phyloP scores from a whole-genome alignment of 2,329 filamentous ascomycete species.

The Podosphaera aphanis region DNA sequence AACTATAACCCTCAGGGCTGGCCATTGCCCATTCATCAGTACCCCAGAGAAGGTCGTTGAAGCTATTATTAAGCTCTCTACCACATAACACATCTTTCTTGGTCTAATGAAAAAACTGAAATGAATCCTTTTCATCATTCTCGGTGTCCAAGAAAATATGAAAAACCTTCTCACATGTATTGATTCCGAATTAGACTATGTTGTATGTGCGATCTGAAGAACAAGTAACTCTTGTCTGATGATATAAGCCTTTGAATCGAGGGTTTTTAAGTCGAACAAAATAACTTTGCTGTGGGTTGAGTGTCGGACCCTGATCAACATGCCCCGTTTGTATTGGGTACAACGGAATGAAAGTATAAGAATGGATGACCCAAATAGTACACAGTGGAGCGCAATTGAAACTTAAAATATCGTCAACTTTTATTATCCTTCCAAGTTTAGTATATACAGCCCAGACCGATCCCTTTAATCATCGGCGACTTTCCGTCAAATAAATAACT shows the following conservation, averaged over 20 bases:
- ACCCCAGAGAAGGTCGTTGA: constrained; percentile 6
- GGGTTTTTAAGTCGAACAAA: too few species aligned
- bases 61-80: constrained; percentile 2
- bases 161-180: too few species aligned
- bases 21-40: constrained; percentile 8
- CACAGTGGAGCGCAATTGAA: neutral
- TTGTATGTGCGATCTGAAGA: too few species aligned
- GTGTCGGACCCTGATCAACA: too few species aligned
- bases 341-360: too few species aligned
- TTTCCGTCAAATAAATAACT: neutral
- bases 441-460: neutral
- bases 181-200: too few species aligned
- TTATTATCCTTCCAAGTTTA: neutral
- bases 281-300: too few species aligned
- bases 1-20: constrained; percentile 4
- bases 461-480: neutral
- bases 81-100: neutral
- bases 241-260: too few species aligned
- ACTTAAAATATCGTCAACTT: neutral
- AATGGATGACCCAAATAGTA: too few species aligned
- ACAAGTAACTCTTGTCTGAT: too few species aligned
- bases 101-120: neutral
- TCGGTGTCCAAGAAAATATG: too few species aligned
- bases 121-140: neutral
- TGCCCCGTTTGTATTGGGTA: too few species aligned